Base-by-base conservation (phyloP, 768 basidiomycete species). In the Mycena alexandri region DNA sequence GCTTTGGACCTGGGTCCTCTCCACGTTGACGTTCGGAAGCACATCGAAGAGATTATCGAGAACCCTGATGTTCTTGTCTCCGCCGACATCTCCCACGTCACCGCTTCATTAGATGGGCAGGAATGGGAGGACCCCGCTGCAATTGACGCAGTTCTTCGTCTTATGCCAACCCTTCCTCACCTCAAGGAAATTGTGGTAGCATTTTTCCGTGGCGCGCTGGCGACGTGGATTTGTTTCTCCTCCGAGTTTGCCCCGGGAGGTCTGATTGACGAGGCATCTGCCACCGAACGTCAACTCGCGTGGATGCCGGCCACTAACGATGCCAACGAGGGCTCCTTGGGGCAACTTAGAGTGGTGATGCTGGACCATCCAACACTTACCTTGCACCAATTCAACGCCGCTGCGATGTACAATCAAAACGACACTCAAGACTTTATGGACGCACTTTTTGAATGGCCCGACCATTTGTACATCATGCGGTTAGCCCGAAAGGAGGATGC, bases 251-350 rank as follows among this genome's bases (percentile, higher is more conserved):
- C 70, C 29, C 69, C 72, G 13, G 75, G 74, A 33, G 77, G 79
- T 8, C 4, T 68, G 3, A 77, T 80, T 68, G 76, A 76, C 61
- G 17, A 47, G 14, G 59, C 62, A 8, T 71, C 71, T 7, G 41
- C 52, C 2, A 67, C 72, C 33, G 76, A 79, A 53, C 44, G 53
- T 16, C 52, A 65, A 0, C 25, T 55, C 19, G 74, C 75, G 22
- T 79, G 71, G 68, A 70, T 80, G 68, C 74, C 76, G 13, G 14
- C 76, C 2, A 78, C 77, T 19, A 80, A 79, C 68, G 76, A 78
- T 61, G 68, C 59, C 6, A 77, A 78, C 65, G 77, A 79, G 48
- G 42, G 24, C n/a, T n/a, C n/a, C n/a, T n/a, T n/a, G n/a, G n/a
- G n/a, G n/a, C n/a, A n/a, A n/a, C n/a, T n/a, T n/a, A n/a, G n/a